Conservation (phyloP, 2,329 filamentous ascomycete species). For the Penicillium sp. region DNA sequence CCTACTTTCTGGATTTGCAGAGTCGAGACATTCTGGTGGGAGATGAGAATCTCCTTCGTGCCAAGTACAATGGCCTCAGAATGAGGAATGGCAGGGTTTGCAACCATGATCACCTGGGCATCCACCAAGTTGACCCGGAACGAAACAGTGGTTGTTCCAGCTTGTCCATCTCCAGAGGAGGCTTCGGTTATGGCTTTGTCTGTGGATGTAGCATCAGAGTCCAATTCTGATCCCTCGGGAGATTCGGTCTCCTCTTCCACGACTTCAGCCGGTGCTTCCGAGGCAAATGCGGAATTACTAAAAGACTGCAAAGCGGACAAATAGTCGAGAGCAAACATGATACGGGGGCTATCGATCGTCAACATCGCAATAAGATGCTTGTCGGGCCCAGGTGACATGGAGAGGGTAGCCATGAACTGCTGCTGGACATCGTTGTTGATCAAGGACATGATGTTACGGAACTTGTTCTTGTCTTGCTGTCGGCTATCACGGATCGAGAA, state of each 20-base stretch:
- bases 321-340: constrained; percentile 96
- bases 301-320: constrained; percentile 88
- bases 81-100: constrained; percentile 85
- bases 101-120: constrained; percentile 94
- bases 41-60: constrained; percentile 90
- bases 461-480: constrained; percentile 89
- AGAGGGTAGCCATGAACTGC: constrained; percentile 97
- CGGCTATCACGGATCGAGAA: constrained; percentile 95
- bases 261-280: constrained; percentile 54
- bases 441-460: constrained; percentile 96
- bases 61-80: constrained; percentile 96
- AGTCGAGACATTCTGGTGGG: constrained; percentile 91
- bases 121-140: constrained; percentile 95
- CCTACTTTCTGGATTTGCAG: constrained; percentile 92
- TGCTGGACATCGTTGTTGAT: constrained; percentile 91
- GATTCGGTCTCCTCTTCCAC: constrained; percentile 44
- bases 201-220: constrained; percentile 39
- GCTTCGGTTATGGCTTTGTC: constrained; percentile 33
- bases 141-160: constrained; percentile 72
- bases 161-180: constrained; percentile 41
- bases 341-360: constrained; percentile 89
- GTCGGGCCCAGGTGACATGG: constrained; percentile 84
- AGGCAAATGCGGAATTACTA: constrained; percentile 69
- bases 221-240: constrained; percentile 44
- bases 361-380: constrained; percentile 86